Conservation (phyloP, 202 grass and related monocot genomes). For the Brachypodium distachyon region DNA sequence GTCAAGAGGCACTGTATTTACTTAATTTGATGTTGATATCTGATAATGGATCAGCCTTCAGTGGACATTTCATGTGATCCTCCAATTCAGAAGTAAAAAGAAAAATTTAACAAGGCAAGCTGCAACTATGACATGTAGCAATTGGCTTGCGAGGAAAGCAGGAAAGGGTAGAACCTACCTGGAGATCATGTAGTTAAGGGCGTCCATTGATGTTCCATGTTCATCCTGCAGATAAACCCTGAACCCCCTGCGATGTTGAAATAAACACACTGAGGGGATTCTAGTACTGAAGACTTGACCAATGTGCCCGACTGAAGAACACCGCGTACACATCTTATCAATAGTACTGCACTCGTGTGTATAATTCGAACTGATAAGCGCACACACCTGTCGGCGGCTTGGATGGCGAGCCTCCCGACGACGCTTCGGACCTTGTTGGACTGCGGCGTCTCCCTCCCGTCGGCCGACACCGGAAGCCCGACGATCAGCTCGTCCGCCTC, state of each 20-base stretch:
- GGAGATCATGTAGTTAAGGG: conserved; percentile 76
- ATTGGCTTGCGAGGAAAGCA: not conserved
- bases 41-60: not conserved
- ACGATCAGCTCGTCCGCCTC: conserved; percentile 77
- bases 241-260: conserved; percentile 61
- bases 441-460: conserved; percentile 64
- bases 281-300: not conserved
- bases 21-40: not conserved
- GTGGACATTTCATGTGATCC: not conserved
- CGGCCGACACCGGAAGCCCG: conserved; percentile 54
- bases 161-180: conserved; percentile 24
- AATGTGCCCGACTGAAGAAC: not conserved
- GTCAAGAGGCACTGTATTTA: not conserved
- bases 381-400: conserved; percentile 57
- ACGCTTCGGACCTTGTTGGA: conserved; percentile 75
- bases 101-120: not conserved
- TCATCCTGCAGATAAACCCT: conserved; percentile 87
- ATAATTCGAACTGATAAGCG: not conserved
- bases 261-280: not conserved
- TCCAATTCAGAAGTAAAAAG: not conserved
- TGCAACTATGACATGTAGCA: not conserved
- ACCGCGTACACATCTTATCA: not conserved
- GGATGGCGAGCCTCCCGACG: conserved; percentile 58
- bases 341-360: not conserved
- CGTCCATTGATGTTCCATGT: conserved; percentile 66